Conservation (phyloP, 176 grass and related monocot genomes). For the Tuctoria greenei region DNA sequence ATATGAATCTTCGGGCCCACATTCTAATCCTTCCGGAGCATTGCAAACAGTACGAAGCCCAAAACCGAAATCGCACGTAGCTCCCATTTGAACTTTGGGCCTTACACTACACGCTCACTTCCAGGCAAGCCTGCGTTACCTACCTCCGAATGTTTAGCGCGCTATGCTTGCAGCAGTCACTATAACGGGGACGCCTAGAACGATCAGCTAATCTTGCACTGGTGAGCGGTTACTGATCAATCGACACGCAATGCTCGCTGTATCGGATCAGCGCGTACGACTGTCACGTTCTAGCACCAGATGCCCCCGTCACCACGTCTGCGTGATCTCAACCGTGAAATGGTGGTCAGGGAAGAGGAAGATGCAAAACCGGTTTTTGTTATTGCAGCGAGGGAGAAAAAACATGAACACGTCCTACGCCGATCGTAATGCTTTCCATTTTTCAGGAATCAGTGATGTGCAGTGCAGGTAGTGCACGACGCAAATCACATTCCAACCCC, state of each 20-base stretch:
- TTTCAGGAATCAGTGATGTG: neutral
- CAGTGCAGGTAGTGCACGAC: neutral
- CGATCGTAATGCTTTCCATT: neutral
- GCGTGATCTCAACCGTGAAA: neutral
- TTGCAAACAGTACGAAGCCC: neutral
- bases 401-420: neutral
- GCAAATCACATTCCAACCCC: neutral
- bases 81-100: neutral
- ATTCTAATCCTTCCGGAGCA: neutral
- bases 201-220: neutral
- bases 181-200: conserved; percentile 20
- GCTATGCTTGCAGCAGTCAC: neutral
- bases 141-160: neutral
- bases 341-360: neutral
- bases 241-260: neutral
- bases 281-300: neutral
- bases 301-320: neutral
- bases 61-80: neutral
- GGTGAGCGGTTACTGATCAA: neutral
- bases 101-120: neutral
- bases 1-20: neutral
- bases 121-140: neutral
- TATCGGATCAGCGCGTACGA: neutral
- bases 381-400: neutral
- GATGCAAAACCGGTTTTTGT: neutral